These are phyloP conservation scores for Macrolepiota dolichaula DNA, from an alignment of 768 basidiomycete species.

Conservation along the genomic window DNA sequence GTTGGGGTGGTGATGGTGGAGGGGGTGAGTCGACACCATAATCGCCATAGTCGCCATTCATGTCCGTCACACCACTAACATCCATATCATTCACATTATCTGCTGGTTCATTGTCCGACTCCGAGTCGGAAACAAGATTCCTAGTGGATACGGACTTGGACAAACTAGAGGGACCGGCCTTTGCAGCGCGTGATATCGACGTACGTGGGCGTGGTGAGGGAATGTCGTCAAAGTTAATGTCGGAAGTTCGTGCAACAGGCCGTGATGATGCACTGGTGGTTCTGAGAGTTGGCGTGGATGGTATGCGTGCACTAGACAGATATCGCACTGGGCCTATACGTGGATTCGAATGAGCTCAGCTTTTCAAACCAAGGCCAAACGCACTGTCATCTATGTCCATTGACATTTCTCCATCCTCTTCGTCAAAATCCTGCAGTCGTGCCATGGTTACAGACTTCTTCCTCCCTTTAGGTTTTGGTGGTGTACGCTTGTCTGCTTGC, in stretches of 20 bases:
- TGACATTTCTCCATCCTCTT: conserved; percentile 65
- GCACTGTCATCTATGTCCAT: conserved; percentile 73
- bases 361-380: conserved; percentile 19
- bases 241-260: conserved; percentile 46
- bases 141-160: conserved; percentile 28
- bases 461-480: conserved; percentile 49
- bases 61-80: conserved; percentile 20
- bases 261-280: conserved; percentile 39
- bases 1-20: neutral
- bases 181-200: conserved; percentile 30
- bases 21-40: conserved; percentile 15
- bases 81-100: conserved; percentile 24
- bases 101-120: conserved; percentile 26
- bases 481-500: conserved; percentile 66
- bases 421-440: conserved; percentile 33
- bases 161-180: conserved; percentile 39
- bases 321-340: conserved; percentile 43
- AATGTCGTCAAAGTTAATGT: conserved; percentile 58
- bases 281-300: conserved; percentile 37
- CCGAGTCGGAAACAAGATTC: conserved; percentile 28
- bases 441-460: conserved; percentile 36
- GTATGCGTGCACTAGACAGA: conserved; percentile 36
- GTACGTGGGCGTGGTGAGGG: conserved; percentile 51
- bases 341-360: neutral
- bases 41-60: conserved; percentile 27